These are phyloP conservation scores for Leptomonas pyrrhocoris DNA, from an alignment of 208 protist species.

Conservation along the genomic window DNA sequence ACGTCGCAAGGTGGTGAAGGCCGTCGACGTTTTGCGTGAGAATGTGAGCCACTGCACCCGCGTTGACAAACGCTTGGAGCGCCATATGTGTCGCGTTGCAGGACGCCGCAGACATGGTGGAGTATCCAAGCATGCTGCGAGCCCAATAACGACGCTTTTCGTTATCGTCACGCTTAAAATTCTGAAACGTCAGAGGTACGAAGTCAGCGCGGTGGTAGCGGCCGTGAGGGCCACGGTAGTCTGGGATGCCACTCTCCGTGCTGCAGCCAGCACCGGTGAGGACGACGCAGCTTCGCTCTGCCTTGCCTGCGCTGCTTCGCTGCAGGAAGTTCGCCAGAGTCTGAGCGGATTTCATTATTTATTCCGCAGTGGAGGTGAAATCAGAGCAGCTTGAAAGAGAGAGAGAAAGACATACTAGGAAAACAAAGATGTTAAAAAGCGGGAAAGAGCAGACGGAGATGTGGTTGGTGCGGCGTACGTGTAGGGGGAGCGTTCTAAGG, in stretches of 20 bases:
- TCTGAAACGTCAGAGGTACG: constrained; percentile 65
- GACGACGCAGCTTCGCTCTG: constrained; percentile 36
- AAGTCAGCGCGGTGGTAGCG: constrained; percentile 70
- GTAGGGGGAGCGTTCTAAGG: too few species aligned
- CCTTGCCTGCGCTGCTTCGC: constrained; percentile 1
- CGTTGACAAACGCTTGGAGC: constrained; percentile 41
- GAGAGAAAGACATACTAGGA: too few species aligned
- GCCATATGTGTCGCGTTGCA: constrained; percentile 70
- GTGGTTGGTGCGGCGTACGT: too few species aligned
- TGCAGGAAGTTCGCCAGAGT: constrained; percentile 42
- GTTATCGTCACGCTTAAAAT: constrained; percentile 60
- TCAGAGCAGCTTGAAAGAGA: not conserved
- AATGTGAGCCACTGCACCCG: constrained; percentile 49
- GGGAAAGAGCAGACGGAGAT: not conserved
- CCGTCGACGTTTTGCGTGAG: constrained; percentile 87
- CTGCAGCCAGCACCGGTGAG: constrained; percentile 87
- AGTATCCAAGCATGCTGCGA: constrained; percentile 75
- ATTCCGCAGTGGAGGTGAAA: not conserved
- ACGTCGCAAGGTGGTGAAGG: constrained; percentile 74
- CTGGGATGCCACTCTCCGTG: constrained; percentile 85
- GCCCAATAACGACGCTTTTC: constrained; percentile 83
- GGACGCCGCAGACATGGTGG: constrained; percentile 52
- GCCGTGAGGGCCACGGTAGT: constrained; percentile 80
- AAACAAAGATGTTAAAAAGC: not conserved
- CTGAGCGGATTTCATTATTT: constrained; percentile 15